Evolutionary conservation across 345 rosid species (phyloP), one percentile per base, ranked within the genome.

Genomic region (Iberis pinnata): DNA sequence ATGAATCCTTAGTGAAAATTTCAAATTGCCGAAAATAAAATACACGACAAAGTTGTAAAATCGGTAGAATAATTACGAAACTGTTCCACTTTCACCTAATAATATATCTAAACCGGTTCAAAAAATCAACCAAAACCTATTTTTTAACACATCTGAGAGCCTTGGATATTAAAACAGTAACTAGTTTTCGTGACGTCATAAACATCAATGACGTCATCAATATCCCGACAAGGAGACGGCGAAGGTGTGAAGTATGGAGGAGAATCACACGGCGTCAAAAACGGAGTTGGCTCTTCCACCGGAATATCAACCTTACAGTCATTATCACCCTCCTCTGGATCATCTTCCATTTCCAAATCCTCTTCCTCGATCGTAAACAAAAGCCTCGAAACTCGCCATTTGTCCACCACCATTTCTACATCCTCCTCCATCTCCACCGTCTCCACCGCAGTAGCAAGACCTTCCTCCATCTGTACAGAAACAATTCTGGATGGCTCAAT

Each of bases 171-270:
- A 22, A 22, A 22, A 58, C 26, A 27, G 20, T 20, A 27, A 48
- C 9, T 14, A 26, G 3, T 18, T 24, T 29, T 15, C 16, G 16
- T 53, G 24, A 22, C 25, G 24, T 35, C 40, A 55, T 39, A 19
- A 55, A 47, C 43, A 25, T 64, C 6, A 39, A 58, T 43, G 47
- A 58, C 54, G 25, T 36, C 65, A 58, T 66, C 60, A 8, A 29
- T 33, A 26, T 44, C 38, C 65, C 65, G 55, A 59, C 60, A 15
- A 38, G 70, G 70, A 66, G 70, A 66, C 1, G 70, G 70, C 49
- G 65, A 58, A 36, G 70, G 70, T 9, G 70, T 66, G 6, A 51
- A 66, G 49, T 58, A 66, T 11, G 60, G 65, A 37, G 70, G 70
- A 6, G 70, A 66, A 46, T 43, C 55, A 17, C 65, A 66, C 16